These are phyloP conservation scores for Phoma sp. DNA, from an alignment of 2,329 filamentous ascomycete genomes.

Conservation along the genomic window DNA sequence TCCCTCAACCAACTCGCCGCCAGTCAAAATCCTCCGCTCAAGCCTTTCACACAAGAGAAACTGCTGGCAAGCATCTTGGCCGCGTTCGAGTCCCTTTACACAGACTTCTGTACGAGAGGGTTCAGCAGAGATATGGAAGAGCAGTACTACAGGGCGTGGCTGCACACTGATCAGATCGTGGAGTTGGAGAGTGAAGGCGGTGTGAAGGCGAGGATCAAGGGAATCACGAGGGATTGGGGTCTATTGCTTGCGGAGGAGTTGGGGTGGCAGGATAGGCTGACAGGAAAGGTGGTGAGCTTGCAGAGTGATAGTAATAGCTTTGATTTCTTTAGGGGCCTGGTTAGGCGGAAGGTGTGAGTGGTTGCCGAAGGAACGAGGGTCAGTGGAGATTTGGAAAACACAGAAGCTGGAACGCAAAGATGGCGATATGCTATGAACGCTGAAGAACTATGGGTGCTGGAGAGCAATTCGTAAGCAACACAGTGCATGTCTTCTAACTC, in stretches of 20 bases:
- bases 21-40: constrained; percentile 44
- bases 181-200: constrained; percentile 83
- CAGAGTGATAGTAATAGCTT: constrained; percentile 99
- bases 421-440: background rate
- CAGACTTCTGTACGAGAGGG: constrained; percentile 73
- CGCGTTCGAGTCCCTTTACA: constrained; percentile 78
- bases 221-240: constrained; percentile 92
- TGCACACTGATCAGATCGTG: constrained; percentile 72
- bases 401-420: too few relatives aligned
- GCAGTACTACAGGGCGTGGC: constrained; percentile 71
- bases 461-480: too few relatives aligned
- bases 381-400: too few relatives aligned
- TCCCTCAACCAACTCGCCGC: constrained; percentile 76
- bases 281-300: constrained; percentile 79
- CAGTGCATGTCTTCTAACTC: too few relatives aligned
- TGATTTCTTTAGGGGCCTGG: constrained; percentile 90
- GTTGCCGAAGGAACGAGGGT: background rate
- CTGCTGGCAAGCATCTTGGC: constrained; percentile 82
- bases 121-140: constrained; percentile 77
- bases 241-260: constrained; percentile 85
- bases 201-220: constrained; percentile 75
- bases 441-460: background rate
- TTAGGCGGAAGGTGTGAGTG: constrained; percentile 76
- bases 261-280: constrained; percentile 72
- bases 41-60: constrained; percentile 74